These are phyloP conservation scores for Trichosanthes truncata DNA, from an alignment of 306 rosid genomes.

Conservation along the genomic window DNA sequence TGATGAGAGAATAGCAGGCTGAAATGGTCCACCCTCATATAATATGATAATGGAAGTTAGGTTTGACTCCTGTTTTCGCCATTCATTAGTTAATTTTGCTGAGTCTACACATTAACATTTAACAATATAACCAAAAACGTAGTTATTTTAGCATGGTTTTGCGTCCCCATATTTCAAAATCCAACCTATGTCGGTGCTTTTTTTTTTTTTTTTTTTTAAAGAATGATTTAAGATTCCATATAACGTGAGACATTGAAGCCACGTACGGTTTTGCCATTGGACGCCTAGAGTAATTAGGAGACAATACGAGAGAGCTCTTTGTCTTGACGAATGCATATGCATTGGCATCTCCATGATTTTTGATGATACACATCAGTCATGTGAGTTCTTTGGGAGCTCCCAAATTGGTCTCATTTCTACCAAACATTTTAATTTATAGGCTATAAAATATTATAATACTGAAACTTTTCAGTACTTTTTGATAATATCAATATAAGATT, in stretches of 20 bases:
- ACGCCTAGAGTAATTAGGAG: background rate
- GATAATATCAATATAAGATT: background rate
- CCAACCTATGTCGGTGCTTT: background rate
- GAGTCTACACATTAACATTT: background rate
- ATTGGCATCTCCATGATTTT: background rate
- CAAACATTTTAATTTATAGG: background rate
- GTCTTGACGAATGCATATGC: background rate
- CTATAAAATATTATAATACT: background rate
- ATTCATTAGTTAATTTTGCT: background rate
- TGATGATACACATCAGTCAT: background rate
- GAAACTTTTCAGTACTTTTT: background rate
- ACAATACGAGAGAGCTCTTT: background rate
- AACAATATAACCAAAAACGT: background rate
- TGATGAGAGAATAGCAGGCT: conserved; percentile 2
- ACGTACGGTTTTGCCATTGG: background rate
- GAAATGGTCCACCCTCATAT: background rate
- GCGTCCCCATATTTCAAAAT: background rate
- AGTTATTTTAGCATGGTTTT: background rate
- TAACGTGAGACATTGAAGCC: background rate
- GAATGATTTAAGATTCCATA: background rate
- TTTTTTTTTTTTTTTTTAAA: background rate
- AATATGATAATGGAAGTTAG: background rate
- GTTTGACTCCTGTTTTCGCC: background rate
- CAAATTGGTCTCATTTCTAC: conserved; percentile 9
- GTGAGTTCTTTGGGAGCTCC: conserved; percentile 10